Evolutionary conservation across 1,284 basidiomycete species (phyloP), one percentile per base, ranked within the genome.

Genomic region (Apiotrichum veenhuisii): DNA sequence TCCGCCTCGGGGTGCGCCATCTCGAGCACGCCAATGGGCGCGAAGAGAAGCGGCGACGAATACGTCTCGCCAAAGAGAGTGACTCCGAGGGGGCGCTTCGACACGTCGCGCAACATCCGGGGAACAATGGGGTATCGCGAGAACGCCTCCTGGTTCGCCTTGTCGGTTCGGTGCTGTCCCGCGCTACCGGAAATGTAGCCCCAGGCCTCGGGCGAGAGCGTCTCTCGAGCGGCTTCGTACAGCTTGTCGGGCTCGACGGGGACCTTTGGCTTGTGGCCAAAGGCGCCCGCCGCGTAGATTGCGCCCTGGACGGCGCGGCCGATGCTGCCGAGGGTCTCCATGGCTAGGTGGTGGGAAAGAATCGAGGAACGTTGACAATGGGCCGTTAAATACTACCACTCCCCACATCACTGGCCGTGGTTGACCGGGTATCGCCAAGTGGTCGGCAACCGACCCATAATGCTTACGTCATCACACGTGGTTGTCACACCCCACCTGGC

Each of bases 11-110:
- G 74, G 64, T 85, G 82, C 63, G 87, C 81, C 57, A 88, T 83
- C 11, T 82, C 84, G 67, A 89, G 88, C 3, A 86, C 84, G 8
- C 88, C 88, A 41, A 91, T 82, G 0, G 88, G 88, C 0, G 85
- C 86, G 52, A 90, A 74, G 57, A 88, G 77, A 14, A 91, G 66
- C 0, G 88, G 88, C 0, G 83, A 79, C 8, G 82, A 74, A 54
- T 86, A 77, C 38, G 78, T 86, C 37, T 85, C 81, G 3, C 88
- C 89, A 66, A 91, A 83, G n/a, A 85, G 65, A 8, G 78, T 78
- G 15, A 76, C 80, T 2, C 85, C 82, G 17, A 89, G 77, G 62
- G 79, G 82, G 20, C 88, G 82, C 11, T 74, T 68, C 2, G 84
- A 84, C 0, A 82, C 85, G 64, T 89, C 79, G n/a, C 84, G 82